Conservation (phyloP, 2,329 filamentous ascomycete genomes). For the Parasarocladium wereldwijsianum region DNA sequence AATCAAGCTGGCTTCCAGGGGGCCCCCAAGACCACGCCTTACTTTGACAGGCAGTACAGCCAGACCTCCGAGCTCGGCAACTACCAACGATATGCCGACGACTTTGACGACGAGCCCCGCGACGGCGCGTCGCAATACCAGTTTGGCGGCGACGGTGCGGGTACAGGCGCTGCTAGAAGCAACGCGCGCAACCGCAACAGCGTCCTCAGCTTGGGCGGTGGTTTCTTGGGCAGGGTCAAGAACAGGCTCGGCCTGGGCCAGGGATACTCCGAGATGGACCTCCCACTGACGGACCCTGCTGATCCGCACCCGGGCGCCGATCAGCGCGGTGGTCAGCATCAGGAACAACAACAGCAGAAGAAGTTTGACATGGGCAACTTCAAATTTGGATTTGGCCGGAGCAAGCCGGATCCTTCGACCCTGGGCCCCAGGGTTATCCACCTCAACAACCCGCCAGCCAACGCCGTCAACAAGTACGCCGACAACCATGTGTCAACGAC, state of each 20-base stretch:
- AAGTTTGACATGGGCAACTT: constrained; percentile 61
- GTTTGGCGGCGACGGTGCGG: constrained; percentile 45
- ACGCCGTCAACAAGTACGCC: constrained; percentile 75
- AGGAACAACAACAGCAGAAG: constrained; percentile 29
- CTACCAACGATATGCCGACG: constrained; percentile 81
- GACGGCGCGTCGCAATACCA: constrained; percentile 78
- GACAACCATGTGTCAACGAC: constrained; percentile 96
- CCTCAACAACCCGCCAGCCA: constrained; percentile 91
- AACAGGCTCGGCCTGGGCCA: constrained; percentile 79
- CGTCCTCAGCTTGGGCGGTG: constrained; percentile 73
- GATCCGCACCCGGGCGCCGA: constrained; percentile 18
- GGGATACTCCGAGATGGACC: constrained; percentile 94
- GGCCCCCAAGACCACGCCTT: constrained; percentile 20
- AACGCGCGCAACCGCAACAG: constrained; percentile 72
- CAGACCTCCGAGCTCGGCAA: constrained; percentile 77
- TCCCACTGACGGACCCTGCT: constrained; percentile 72
- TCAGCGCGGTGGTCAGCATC: constrained; percentile 27
- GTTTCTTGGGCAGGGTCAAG: constrained; percentile 75
- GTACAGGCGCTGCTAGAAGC: constrained; percentile 34
- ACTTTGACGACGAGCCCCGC: constrained; percentile 67
- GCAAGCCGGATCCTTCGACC: constrained; percentile 77
- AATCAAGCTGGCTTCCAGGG: constrained; percentile 3
- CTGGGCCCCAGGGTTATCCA: constrained; percentile 86
- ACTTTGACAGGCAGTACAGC: constrained; percentile 38
- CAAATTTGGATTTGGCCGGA: constrained; percentile 81